Evolutionary conservation across 2,329 filamentous ascomycete genomes (phyloP).

Genomic region (Trichophyton verrucosum): DNA sequence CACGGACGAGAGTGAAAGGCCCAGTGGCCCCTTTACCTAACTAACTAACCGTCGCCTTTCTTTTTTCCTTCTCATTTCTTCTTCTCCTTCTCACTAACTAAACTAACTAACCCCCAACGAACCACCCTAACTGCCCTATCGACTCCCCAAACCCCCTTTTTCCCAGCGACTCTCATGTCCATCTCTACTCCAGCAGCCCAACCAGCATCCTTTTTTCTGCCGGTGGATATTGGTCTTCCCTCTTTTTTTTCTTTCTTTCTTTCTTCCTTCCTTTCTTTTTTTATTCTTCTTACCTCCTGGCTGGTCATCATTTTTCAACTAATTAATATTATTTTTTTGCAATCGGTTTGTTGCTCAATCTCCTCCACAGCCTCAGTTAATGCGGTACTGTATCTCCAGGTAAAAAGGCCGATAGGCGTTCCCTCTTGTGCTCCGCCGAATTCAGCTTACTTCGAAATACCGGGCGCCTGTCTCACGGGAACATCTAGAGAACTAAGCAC

Average conservation of each 20-base stretch:
- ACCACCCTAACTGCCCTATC: background rate
- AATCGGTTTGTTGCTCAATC: background rate
- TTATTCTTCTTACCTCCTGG: no score
- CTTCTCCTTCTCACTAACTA: background rate
- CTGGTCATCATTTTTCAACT: no score
- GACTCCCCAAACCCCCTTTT: background rate
- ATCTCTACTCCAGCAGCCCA: background rate
- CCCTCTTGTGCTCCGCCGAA: background rate
- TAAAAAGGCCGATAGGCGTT: background rate
- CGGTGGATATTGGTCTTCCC: background rate
- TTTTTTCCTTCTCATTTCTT: background rate
- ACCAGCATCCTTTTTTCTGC: background rate
- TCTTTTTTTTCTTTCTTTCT: no score
- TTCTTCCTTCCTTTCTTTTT: no score
- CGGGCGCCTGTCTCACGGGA: background rate
- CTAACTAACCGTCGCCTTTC: background rate
- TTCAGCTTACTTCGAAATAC: background rate
- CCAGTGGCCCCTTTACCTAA: background rate
- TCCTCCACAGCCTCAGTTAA: background rate
- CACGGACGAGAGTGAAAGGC: background rate
- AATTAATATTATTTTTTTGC: no score
- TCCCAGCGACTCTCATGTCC: background rate
- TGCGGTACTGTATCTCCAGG: background rate
- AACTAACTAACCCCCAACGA: no score
- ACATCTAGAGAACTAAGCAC: background rate